Evolutionary conservation across 1,284 basidiomycete genomes (phyloP), one percentile per base, ranked within the genome.

Genomic region (Rhodotorula mucilaginosa): DNA sequence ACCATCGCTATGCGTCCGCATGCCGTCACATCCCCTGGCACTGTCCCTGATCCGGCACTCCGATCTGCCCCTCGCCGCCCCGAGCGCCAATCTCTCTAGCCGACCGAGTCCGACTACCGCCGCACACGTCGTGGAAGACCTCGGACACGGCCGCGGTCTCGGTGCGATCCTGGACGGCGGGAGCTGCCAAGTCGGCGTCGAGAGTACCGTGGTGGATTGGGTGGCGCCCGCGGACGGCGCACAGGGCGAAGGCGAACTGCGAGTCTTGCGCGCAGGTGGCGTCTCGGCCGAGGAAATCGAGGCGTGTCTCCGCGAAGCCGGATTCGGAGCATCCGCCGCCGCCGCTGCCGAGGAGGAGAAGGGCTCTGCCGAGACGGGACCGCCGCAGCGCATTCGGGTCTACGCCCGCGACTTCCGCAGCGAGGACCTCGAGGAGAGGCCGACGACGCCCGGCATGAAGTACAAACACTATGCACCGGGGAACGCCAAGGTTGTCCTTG

Each of bases 401-500:
- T 88, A 92, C 78, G 83, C 85, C 65, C 86, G 90, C 29, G 90
- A 93, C 80, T 92, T 88, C 78, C 77, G 81, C 48, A 89, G 90
- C 76, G 83, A 86, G 59, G 81, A 80, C 29, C 83, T 90, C 71
- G 89, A 91, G 79, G 44, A 66, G 31, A 83, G 84, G 61, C 87
- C 88, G 1, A 95, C 93, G 2, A 99, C 97, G 0, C 97, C 97
- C 0, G 97, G 97, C n/a, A 97, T 98, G 95, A 99, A 99, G 83
- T 99, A 99, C 81, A 87, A 91, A 64, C 97, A 99, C 83, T 99
- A 99, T 81, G 91, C 94, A 39, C 96, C 96, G 2, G 84, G 88
- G 1, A 88, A 93, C 18, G 92, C 93, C 3, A 90, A 95, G 29
- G 87, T 87, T 39, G 84, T 97, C 12, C 82, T 96, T 44, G 83